Percentiles rank a stretch among this genome's conserved stretches.
These are phyloP conservation scores for Trametes maxima DNA, from an alignment of 768 basidiomycete genomes.

Conservation along the genomic window DNA sequence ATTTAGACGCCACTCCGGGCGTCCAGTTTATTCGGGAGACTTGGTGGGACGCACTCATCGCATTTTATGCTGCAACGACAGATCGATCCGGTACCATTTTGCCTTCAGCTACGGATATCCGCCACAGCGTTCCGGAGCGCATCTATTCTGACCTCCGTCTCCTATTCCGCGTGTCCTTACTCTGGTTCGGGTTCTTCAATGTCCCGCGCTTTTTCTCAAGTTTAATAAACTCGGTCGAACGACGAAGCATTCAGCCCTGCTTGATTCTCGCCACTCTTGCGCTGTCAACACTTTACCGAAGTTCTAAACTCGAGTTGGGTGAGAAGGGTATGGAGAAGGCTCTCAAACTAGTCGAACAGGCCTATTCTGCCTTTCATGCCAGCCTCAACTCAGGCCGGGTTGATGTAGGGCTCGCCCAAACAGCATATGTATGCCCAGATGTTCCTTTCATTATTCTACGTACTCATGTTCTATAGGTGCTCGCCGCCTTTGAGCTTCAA, in stretches of 20 bases:
- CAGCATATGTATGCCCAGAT: slow-evolving; percentile 51
- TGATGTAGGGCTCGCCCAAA: slow-evolving; percentile 71
- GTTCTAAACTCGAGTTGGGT: slow-evolving; percentile 57
- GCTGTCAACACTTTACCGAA: slow-evolving; percentile 65
- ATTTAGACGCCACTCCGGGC: slow-evolving; percentile 51
- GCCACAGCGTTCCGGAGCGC: slow-evolving; percentile 45
- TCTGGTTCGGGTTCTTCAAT: slow-evolving; percentile 76
- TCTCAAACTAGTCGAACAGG: slow-evolving; percentile 61
- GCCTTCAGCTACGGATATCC: slow-evolving; percentile 37
- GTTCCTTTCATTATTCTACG: not conserved
- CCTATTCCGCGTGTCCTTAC: slow-evolving; percentile 61
- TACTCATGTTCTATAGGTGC: slow-evolving; percentile 43
- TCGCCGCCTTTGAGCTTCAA: slow-evolving; percentile 72
- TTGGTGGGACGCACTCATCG: slow-evolving; percentile 76
- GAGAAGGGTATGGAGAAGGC: slow-evolving; percentile 55
- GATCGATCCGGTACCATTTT: slow-evolving; percentile 22
- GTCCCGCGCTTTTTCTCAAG: slow-evolving; percentile 64
- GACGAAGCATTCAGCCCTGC: slow-evolving; percentile 66
- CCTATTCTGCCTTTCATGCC: slow-evolving; percentile 68
- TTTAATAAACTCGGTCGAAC: slow-evolving; percentile 52
- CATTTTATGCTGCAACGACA: slow-evolving; percentile 46
- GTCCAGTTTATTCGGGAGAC: slow-evolving; percentile 67
- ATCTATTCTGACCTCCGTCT: slow-evolving; percentile 62
- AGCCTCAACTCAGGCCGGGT: slow-evolving; percentile 72
- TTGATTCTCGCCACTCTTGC: slow-evolving; percentile 63